Conservation (phyloP, 495 filamentous ascomycete genomes). For the Neurospora sp. region DNA sequence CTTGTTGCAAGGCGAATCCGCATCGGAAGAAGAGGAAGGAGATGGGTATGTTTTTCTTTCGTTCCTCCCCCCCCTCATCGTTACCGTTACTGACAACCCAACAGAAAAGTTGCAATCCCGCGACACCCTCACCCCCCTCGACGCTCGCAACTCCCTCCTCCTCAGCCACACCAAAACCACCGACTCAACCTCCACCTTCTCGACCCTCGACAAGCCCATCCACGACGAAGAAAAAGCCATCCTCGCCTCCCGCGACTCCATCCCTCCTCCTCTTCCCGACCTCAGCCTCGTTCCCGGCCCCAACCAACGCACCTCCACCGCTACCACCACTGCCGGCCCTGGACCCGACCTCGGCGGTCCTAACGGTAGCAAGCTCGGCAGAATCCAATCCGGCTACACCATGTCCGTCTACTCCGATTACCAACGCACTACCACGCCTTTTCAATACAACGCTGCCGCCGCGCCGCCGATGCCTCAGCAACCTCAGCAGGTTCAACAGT, state of each 20-base stretch:
- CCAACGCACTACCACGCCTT: neutral
- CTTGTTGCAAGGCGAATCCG: slow-evolving; percentile 77
- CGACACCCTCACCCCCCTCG: slow-evolving; percentile 81
- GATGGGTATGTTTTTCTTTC: slow-evolving; percentile 47
- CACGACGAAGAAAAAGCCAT: slow-evolving; percentile 13
- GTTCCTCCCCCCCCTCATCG: too few relatives aligned
- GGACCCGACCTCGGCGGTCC: neutral
- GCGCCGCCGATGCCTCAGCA: neutral
- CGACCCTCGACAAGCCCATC: slow-evolving; percentile 19
- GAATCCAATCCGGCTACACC: neutral
- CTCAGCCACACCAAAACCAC: slow-evolving; percentile 36
- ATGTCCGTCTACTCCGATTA: neutral
- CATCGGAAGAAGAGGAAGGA: slow-evolving; percentile 78
- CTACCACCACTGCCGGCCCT: neutral
- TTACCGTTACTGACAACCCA: slow-evolving; percentile 5
- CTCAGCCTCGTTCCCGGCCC: neutral
- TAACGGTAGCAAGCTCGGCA: neutral
- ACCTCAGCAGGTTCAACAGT: neutral
- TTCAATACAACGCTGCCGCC: neutral
- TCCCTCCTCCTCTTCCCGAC: neutral
- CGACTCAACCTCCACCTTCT: slow-evolving; percentile 16
- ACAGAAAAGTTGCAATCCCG: slow-evolving; percentile 75
- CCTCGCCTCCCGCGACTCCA: neutral
- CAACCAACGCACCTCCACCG: neutral
- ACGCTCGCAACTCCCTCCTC: slow-evolving; percentile 83